Percentiles rank a stretch among this genome's conserved stretches.
Evolutionary conservation across 1,284 basidiomycete species (phyloP).

Genomic region (Boletus semigastroideus): DNA sequence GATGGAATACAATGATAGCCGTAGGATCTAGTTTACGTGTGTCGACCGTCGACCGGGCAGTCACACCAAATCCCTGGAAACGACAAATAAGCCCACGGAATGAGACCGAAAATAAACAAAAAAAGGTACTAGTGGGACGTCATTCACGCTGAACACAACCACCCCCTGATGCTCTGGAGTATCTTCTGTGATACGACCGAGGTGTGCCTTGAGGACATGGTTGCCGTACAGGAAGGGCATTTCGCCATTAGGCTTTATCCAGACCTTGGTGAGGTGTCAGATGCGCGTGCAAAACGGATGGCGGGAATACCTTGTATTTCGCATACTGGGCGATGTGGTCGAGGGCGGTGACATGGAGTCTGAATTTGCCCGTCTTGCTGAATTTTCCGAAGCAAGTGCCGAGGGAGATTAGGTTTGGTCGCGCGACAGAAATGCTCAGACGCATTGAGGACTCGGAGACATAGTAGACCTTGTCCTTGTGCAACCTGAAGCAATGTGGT

Average conservation of each 20-base stretch:
- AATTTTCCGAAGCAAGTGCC: conserved; percentile 99
- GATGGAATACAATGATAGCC: conserved; percentile 97
- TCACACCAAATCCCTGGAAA: conserved; percentile 93
- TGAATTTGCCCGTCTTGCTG: conserved; percentile 97
- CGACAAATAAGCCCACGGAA: conserved; percentile 3
- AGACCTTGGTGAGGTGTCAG: conserved; percentile 61
- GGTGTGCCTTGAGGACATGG: conserved; percentile 97
- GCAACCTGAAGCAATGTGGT: conserved; percentile 87
- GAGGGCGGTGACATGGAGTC: conserved; percentile 91
- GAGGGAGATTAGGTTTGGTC: conserved; percentile 89
- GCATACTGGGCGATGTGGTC: conserved; percentile 96
- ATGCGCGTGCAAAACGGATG: not conserved
- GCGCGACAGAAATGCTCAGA: conserved; percentile 87
- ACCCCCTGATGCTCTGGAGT: conserved; percentile 99
- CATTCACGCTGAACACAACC: conserved; percentile 94
- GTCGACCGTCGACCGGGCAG: conserved; percentile 93
- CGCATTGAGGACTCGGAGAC: conserved; percentile 93
- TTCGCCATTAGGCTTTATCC: conserved; percentile 99
- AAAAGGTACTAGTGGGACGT: conserved; percentile 79
- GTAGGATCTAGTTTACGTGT: conserved; percentile 98
- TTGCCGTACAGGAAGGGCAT: conserved; percentile 99
- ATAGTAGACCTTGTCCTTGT: conserved; percentile 92
- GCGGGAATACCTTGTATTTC: conserved; percentile 84
- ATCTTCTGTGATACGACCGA: conserved; percentile 99
- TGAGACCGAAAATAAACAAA: not conserved